Conservation (phyloP, 805 yeast species). For the Debaryomyces prosopidis region DNA sequence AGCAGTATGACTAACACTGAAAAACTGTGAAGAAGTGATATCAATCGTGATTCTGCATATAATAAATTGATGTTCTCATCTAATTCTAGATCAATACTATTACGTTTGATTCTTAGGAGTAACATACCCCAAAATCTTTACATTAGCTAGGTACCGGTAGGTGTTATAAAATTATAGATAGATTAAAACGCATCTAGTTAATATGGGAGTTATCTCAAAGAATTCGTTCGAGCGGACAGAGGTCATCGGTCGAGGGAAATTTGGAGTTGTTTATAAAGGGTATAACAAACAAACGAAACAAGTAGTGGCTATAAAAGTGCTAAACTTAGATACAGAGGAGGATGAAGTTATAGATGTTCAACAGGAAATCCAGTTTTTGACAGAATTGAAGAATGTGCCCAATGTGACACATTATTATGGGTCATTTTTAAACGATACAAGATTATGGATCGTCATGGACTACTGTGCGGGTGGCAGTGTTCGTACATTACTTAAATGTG, state of each 20-base stretch:
- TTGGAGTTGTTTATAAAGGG: constrained; percentile 95
- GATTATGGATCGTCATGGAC: constrained; percentile 97
- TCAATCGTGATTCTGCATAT: neutral
- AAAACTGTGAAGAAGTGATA: neutral
- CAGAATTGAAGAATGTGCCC: constrained; percentile 81
- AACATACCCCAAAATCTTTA: no score
- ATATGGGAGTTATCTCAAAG: neutral
- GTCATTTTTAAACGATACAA: constrained; percentile 82
- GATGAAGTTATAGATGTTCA: constrained; percentile 96
- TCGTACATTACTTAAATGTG: constrained; percentile 82
- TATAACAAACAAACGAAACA: constrained; percentile 65
- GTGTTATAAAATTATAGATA: no score
- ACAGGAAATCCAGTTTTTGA: constrained; percentile 82
- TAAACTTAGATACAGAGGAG: constrained; percentile 87
- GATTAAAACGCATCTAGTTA: no score
- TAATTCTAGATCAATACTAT: neutral
- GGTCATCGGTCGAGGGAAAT: constrained; percentile 93
- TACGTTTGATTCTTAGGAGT: neutral
- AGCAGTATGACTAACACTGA: neutral
- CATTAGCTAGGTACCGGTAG: no score
- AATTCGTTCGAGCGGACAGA: constrained; percentile 73
- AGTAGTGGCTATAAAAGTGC: constrained; percentile 88
- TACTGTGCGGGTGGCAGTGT: constrained; percentile 95
- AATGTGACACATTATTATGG: constrained; percentile 93
- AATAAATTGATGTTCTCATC: neutral